A percentile compares a stretch with the other conserved stretches of the same genome.
phyloP scores from a whole-genome alignment of 441 rosid species.

The Hura crepitans region DNA sequence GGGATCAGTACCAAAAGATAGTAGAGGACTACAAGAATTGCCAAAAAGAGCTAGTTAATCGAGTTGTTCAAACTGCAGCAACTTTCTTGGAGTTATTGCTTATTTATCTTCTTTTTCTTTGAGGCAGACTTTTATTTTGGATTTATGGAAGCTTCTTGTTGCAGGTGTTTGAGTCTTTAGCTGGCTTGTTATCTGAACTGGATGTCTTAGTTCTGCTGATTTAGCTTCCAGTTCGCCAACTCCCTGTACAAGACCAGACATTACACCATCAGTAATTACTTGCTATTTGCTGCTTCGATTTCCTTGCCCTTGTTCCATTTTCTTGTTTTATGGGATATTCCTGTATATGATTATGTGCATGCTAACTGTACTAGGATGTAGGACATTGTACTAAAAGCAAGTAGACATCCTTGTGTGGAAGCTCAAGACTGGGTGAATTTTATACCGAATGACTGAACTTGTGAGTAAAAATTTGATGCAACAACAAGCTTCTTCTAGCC shows the following conservation, averaged over 20 bases:
- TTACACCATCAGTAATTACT: conserved; percentile 62
- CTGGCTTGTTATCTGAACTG: conserved; percentile 75
- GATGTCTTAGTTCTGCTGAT: conserved; percentile 98
- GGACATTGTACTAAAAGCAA: conserved; percentile 85
- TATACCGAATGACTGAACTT: conserved; percentile 95
- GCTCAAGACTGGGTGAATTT: conserved; percentile 99
- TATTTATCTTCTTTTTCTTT: conserved; percentile 15
- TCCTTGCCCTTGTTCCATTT: conserved; percentile 14
- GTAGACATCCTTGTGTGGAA: conserved; percentile 98
- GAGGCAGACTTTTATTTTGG: conserved; percentile 14
- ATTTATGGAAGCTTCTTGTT: conserved; percentile 27
- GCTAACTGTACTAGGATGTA: conserved; percentile 48
- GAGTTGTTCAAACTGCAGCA: conserved; percentile 74
- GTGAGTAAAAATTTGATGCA: conserved; percentile 45
- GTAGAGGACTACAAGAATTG: conserved; percentile 73
- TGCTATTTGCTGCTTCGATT: conserved; percentile 21
- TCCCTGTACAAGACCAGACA: conserved; percentile 85
- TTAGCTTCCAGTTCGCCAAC: conserved; percentile 91
- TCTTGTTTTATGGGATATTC: conserved; percentile 15
- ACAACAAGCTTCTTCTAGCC: conserved; percentile 17
- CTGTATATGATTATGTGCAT: conserved; percentile 15
- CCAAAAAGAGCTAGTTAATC: conserved; percentile 78
- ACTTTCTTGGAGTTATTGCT: conserved; percentile 74
- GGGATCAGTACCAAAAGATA: conserved; percentile 82
- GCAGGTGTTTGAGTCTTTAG: conserved; percentile 82